phyloP scores from a whole-genome alignment of 2,329 filamentous ascomycete genomes.

The Triangularia verruculosa region DNA sequence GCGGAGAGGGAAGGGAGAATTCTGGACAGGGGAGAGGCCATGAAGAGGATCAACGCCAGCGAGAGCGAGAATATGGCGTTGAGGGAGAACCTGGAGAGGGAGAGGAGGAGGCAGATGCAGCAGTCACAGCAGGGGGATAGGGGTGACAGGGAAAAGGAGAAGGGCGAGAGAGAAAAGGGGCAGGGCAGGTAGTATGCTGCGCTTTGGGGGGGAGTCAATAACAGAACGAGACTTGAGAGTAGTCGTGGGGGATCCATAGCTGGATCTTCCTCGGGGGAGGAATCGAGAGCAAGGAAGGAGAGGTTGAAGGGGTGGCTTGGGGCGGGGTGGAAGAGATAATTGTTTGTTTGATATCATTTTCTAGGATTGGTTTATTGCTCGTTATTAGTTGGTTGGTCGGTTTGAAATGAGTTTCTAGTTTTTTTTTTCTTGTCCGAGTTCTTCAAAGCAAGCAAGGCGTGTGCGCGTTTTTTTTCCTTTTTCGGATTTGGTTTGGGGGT shows the following conservation, averaged over 20 bases:
- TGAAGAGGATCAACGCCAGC: slow-evolving; percentile 53
- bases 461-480: too few species aligned
- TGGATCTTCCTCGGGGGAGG: not conserved
- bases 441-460: too few species aligned
- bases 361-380: not conserved
- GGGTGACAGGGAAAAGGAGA: not conserved
- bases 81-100: slow-evolving; percentile 27
- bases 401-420: too few species aligned
- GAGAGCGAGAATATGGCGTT: slow-evolving; percentile 28
- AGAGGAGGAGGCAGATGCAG: slow-evolving; percentile 22
- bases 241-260: not conserved
- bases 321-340: not conserved
- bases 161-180: not conserved
- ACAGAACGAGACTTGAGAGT: not conserved
- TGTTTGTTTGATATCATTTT: not conserved
- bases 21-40: slow-evolving; percentile 78
- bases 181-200: not conserved
- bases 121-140: not conserved
- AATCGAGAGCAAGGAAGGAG: not conserved
- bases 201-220: not conserved
- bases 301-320: not conserved
- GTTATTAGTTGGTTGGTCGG: too few species aligned
- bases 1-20: slow-evolving; percentile 83
- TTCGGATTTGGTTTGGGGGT: too few species aligned
- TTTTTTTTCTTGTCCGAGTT: too few species aligned